Base-by-base conservation (phyloP, 371 early-diverging fungal species). In the Syncephalastrum contaminatum region DNA sequence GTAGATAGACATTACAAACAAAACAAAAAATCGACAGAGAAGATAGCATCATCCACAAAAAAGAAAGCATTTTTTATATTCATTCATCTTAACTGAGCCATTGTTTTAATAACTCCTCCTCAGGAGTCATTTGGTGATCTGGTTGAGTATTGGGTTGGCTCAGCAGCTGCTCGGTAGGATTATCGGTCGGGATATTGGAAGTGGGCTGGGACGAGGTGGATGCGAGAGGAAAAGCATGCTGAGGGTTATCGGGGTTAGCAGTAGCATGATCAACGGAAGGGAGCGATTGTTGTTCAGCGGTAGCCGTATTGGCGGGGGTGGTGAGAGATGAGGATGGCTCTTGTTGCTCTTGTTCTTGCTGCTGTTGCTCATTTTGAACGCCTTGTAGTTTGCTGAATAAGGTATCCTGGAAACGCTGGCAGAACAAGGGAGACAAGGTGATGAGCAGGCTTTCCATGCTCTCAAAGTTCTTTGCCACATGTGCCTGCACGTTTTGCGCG, bases 341-440 rank as follows among this genome's bases (percentile, higher is more conserved):
- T 40, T 36, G 51, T 7, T 24, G 48, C 16, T 42, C 41, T 18
- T 24, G 62, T 42, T 41, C 39, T 12, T 44, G 22, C 5, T 51
- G 41, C 21, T 58, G 44, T 47, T 59, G 64, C 12, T 69, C 54
- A 44, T 54, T 48, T 15, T 67, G 62, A 2, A 67, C 62, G 20
- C 52, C 58, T 42, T 67, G 59, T 30, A 75, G 24, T 43, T 67
- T 72, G 25, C 65, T 59, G 51, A 61, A 63, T 5, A 75, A 27
- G 8, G 52, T 59, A 48, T 64, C 59, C 58, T 72, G 72, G 43
- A 75, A 72, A 12, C 62, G 56, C 36, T 69, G 63, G 19, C 66
- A 62, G 51, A 75, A 75, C 60, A 69, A 48, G 20, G 75, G 75
- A 5, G 75, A 75, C 14, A 69, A 65, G 0, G 69, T 54, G 64